These are phyloP conservation scores for Penicillium salamii DNA, from an alignment of 495 filamentous ascomycete species.

Conservation along the genomic window DNA sequence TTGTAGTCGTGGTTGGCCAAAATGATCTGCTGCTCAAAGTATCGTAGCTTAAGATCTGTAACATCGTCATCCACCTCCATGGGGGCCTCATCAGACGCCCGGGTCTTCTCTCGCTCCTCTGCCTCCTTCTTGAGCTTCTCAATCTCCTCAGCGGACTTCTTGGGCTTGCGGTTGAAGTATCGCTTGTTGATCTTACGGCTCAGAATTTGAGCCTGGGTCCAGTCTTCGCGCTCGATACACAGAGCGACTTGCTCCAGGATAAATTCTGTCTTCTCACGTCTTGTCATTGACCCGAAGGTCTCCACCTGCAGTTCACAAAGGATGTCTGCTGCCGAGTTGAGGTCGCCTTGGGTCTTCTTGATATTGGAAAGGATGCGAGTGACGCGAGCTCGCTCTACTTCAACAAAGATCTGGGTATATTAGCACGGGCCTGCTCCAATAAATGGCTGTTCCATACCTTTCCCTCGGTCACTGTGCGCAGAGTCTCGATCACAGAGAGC, in stretches of 20 bases:
- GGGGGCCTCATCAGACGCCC: conserved; percentile 65
- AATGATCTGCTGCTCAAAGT: conserved; percentile 94
- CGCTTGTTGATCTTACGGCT: conserved; percentile 94
- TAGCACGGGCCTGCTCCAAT: background rate
- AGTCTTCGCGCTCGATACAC: conserved; percentile 94
- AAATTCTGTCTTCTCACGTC: conserved; percentile 97
- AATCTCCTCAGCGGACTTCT: conserved; percentile 80
- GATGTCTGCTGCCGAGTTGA: conserved; percentile 84
- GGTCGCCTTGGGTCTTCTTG: conserved; percentile 90
- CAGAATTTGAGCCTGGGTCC: conserved; percentile 91
- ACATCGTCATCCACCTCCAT: conserved; percentile 83
- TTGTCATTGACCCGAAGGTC: conserved; percentile 96
- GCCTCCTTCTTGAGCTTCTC: conserved; percentile 85
- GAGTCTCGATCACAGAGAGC: conserved; percentile 86
- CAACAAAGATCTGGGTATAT: conserved; percentile 79
- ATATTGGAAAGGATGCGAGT: conserved; percentile 94
- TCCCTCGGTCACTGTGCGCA: conserved; percentile 95
- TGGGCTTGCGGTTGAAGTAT: conserved; percentile 84
- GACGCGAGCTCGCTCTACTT: conserved; percentile 94
- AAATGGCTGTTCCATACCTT: conserved; percentile 56
- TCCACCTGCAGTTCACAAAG: conserved; percentile 97
- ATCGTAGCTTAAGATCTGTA: conserved; percentile 91
- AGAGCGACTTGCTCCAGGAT: conserved; percentile 92
- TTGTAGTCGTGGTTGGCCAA: conserved; percentile 95
- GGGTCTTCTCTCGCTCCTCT: conserved; percentile 74